phyloP scores from a whole-genome alignment of 2,329 filamentous ascomycete genomes.

The Pseudonectria foliicola region DNA sequence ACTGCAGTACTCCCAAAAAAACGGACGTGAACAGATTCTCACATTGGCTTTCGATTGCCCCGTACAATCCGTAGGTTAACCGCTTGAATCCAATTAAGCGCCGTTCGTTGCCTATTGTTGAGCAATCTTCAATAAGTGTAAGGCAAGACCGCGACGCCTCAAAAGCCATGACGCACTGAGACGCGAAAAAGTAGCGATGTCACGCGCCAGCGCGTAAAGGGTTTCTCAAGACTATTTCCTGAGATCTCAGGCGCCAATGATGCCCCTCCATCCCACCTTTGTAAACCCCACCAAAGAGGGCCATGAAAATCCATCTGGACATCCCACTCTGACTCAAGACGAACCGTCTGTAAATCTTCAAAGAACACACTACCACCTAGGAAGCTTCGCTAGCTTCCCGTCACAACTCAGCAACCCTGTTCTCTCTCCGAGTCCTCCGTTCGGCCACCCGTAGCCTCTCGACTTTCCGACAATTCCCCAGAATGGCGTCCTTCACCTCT shows the following conservation, averaged over 20 bases:
- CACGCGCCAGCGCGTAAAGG: constrained; percentile 23
- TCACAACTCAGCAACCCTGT: constrained; percentile 26
- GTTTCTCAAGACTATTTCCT: neutral
- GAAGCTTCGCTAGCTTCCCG: constrained; percentile 18
- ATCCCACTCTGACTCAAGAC: constrained; percentile 5
- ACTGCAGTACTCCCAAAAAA: too few species aligned
- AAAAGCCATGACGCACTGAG: constrained; percentile 18
- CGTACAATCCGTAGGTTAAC: too few species aligned
- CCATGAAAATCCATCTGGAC: neutral
- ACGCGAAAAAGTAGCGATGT: constrained; percentile 30
- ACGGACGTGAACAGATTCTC: too few species aligned
- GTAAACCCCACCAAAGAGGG: too few species aligned
- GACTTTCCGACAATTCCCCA: constrained; percentile 34
- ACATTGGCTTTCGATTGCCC: too few species aligned
- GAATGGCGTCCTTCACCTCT: constrained; percentile 59
- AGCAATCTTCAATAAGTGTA: neutral
- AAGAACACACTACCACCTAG: constrained; percentile 5
- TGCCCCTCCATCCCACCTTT: neutral
- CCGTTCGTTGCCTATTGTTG: too few species aligned
- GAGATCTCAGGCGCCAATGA: too few species aligned
- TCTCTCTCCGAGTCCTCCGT: constrained; percentile 33
- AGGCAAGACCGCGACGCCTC: constrained; percentile 1
- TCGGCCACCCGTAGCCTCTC: constrained; percentile 28
- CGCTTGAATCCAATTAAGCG: too few species aligned
- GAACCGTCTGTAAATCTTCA: constrained; percentile 3